These are phyloP conservation scores for Amanita subjunquillea DNA, from an alignment of 768 basidiomycete genomes.

Conservation along the genomic window DNA sequence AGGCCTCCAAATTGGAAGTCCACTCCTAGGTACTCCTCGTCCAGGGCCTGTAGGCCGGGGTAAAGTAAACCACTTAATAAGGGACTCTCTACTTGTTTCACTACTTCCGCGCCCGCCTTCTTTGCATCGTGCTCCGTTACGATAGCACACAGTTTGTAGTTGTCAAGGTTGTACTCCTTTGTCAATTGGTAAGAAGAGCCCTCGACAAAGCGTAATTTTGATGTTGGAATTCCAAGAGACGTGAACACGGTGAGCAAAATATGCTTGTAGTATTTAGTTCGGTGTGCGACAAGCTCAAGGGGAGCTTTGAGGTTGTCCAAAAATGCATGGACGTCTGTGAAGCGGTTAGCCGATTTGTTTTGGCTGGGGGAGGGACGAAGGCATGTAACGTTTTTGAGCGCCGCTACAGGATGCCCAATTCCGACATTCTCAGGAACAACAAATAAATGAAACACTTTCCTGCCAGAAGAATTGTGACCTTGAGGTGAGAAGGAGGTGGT, in stretches of 20 bases:
- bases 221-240: slow-evolving; percentile 84
- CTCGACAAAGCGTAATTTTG: slow-evolving; percentile 72
- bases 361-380: background rate
- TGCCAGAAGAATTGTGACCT: slow-evolving; percentile 77
- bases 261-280: slow-evolving; percentile 85
- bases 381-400: too few relatives aligned
- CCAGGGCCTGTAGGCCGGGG: slow-evolving; percentile 93
- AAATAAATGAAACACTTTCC: slow-evolving; percentile 29
- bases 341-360: background rate
- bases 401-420: background rate
- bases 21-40: slow-evolving; percentile 91
- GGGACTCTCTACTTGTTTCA: slow-evolving; percentile 93
- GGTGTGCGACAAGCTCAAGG: slow-evolving; percentile 77
- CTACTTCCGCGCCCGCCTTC: slow-evolving; percentile 97
- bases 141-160: slow-evolving; percentile 84
- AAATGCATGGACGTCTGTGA: slow-evolving; percentile 87
- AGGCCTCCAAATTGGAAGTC: slow-evolving; percentile 98
- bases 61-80: slow-evolving; percentile 88
- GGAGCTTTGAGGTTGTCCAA: slow-evolving; percentile 97
- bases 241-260: slow-evolving; percentile 76
- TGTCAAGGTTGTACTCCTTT: slow-evolving; percentile 88
- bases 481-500: background rate
- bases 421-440: background rate
- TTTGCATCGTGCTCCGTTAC: slow-evolving; percentile 96
- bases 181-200: slow-evolving; percentile 92